A percentile compares a stretch with the other conserved stretches of the same genome.
Conservation (phyloP, 305 asterid genomes). For the Petunia hybrid region DNA sequence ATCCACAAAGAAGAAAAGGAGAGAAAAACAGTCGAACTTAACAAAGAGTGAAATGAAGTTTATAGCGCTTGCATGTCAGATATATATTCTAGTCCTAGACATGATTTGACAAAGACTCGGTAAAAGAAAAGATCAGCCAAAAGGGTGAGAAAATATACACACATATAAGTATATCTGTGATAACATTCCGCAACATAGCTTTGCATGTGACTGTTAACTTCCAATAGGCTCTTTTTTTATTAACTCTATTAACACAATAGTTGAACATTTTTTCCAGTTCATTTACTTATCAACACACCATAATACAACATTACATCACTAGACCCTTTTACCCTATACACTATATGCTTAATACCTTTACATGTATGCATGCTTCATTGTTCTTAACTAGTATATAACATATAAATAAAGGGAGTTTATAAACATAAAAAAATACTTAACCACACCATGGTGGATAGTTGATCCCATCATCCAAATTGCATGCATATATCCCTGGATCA, state of each 20-base stretch:
- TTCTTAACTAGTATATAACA: background rate
- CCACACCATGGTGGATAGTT: slow-evolving; percentile 22
- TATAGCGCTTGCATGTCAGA: too few relatives aligned
- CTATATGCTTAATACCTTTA: slow-evolving; percentile 2
- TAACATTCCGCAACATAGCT: background rate
- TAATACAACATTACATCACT: background rate
- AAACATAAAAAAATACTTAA: background rate
- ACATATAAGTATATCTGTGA: background rate
- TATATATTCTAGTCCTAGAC: too few relatives aligned
- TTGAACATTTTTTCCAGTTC: background rate
- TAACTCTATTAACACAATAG: too few relatives aligned
- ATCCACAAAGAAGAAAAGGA: too few relatives aligned
- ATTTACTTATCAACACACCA: background rate
- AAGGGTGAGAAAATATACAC: background rate
- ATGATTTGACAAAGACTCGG: too few relatives aligned
- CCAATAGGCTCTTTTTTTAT: background rate
- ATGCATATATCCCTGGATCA: slow-evolving; percentile 51
- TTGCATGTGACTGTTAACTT: background rate
- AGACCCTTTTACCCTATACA: background rate
- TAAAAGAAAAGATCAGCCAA: background rate
- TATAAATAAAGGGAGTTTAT: background rate
- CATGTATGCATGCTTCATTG: background rate
- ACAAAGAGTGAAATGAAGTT: too few relatives aligned
- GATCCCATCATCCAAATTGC: slow-evolving; percentile 24
- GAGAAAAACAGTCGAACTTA: too few relatives aligned